Conservation (phyloP, 2,329 filamentous ascomycete species). For the Peltaster fructicola region DNA sequence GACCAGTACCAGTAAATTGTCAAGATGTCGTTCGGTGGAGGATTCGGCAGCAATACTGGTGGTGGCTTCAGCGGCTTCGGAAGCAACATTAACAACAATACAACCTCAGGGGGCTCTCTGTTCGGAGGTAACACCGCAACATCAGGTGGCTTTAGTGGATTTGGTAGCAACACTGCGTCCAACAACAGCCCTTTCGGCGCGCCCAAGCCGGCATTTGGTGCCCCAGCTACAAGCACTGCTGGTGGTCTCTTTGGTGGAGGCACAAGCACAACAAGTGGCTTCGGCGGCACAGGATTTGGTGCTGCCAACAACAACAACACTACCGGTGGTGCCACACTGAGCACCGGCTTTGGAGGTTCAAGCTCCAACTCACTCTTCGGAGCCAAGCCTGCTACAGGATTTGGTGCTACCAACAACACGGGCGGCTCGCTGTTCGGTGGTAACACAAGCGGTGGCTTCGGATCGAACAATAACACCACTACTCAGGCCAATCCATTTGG, state of each 20-base stretch:
- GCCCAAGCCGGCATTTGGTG: constrained; percentile 12
- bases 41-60: constrained; percentile 17
- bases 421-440: constrained; percentile 17
- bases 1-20: no score
- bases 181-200: constrained; percentile 14
- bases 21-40: no score
- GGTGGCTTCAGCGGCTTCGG: constrained; percentile 13
- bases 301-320: constrained; percentile 9
- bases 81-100: constrained; percentile 4
- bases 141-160: constrained; percentile 14
- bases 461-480: constrained; percentile 24
- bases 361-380: constrained; percentile 18
- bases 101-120: constrained; percentile 15
- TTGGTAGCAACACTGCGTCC: constrained; percentile 16
- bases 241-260: constrained; percentile 12
- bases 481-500: constrained; percentile 15
- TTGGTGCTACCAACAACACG: constrained; percentile 8
- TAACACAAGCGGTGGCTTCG: constrained; percentile 8
- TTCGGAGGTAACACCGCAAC: constrained; percentile 13
- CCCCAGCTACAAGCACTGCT: constrained; percentile 12
- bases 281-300: constrained; percentile 21
- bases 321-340: constrained; percentile 16
- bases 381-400: constrained; percentile 6
- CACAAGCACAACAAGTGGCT: constrained; percentile 17
- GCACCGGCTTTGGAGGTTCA: constrained; percentile 18